Evolutionary conservation across 768 basidiomycete species (phyloP), one percentile per base, ranked within the genome.

Genomic region (Amanita pallidorosea): DNA sequence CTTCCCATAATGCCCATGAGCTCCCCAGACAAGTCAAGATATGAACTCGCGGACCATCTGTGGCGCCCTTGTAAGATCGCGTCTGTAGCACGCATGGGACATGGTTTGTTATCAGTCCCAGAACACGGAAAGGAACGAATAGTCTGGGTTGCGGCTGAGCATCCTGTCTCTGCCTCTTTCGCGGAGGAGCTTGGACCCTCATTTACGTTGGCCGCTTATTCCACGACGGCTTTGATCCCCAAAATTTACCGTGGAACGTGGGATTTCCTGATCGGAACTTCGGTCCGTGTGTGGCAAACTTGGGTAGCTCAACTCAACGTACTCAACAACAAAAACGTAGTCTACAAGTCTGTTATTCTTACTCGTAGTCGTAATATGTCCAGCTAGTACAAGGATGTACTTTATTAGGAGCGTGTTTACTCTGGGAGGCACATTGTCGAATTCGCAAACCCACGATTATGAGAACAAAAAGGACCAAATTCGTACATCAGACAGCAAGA

Each of bases 1-100:
- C 94, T 58, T 96, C 92, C 95, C 95, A 98, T 60, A 96, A 70
- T 15, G 92, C 88, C 94, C 94, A 98, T 56, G 88, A 80, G 52
- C 72, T 79, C 5, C 95, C 94, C 7, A 97, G 67, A 59, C 88
- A 93, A 9, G 91, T 94, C 31, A 96, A 66, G 38, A 98, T 69
- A 55, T 91, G 85, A 52, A 94, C 73, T 43, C 80, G 77, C 1
- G 94, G 92, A 2, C 86, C 88, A 17, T 85, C 85, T 1, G 88
- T 79, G 18, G 89, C 80, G 22, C 89, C 89, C 63, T 93, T 94
- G 60, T 83, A 74, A 1, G 87, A 81, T 49, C 90, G 79, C 2
- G 85, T 81, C 71, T 95, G 92, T 52, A 97, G 65, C 13, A 85
- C 80, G 62, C 95, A 90, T 8, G 94, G 92, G 22, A 94, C 76